Conservation (phyloP, 148 eudicot species). For the Fagopyrum tataricum region DNA sequence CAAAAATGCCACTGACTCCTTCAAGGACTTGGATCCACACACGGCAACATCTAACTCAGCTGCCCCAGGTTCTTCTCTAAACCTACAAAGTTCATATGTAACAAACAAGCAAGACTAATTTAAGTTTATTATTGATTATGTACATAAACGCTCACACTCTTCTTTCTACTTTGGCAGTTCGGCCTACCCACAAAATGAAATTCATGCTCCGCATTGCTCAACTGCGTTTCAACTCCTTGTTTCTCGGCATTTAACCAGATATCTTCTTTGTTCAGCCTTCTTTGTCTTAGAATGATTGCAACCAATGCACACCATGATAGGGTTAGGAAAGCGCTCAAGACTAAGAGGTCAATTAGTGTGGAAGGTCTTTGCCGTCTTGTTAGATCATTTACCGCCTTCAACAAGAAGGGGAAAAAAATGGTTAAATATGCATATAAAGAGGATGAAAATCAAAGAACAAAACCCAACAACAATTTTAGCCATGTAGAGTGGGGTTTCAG, state of each 20-base stretch:
- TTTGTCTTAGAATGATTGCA: constrained; percentile 35
- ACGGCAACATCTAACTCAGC: constrained; percentile 61
- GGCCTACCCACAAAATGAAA: constrained; percentile 63
- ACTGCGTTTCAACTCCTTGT: constrained; percentile 21
- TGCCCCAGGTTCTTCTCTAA: constrained; percentile 28
- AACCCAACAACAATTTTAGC: constrained; percentile 33
- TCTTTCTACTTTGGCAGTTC: constrained; percentile 37
- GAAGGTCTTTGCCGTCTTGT: constrained; percentile 38
- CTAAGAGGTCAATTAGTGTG: constrained; percentile 37
- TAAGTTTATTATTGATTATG: neutral
- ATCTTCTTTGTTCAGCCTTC: constrained; percentile 23
- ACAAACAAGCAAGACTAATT: neutral
- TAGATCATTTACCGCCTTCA: too few relatives aligned
- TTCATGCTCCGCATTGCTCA: constrained; percentile 33
- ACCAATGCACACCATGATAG: constrained; percentile 21
- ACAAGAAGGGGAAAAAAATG: constrained; percentile 25
- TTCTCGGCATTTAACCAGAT: constrained; percentile 15
- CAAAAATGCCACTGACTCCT: constrained; percentile 67
- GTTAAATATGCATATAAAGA: constrained; percentile 41
- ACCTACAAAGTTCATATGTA: constrained; percentile 45
- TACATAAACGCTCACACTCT: neutral
- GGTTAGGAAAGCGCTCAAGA: constrained; percentile 42
- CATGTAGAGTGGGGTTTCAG: constrained; percentile 31
- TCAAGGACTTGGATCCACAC: constrained; percentile 77
- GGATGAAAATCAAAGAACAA: constrained; percentile 43